These are phyloP conservation scores for Colletotrichum echinochloae DNA, from an alignment of 2,329 filamentous ascomycete species.

Conservation along the genomic window DNA sequence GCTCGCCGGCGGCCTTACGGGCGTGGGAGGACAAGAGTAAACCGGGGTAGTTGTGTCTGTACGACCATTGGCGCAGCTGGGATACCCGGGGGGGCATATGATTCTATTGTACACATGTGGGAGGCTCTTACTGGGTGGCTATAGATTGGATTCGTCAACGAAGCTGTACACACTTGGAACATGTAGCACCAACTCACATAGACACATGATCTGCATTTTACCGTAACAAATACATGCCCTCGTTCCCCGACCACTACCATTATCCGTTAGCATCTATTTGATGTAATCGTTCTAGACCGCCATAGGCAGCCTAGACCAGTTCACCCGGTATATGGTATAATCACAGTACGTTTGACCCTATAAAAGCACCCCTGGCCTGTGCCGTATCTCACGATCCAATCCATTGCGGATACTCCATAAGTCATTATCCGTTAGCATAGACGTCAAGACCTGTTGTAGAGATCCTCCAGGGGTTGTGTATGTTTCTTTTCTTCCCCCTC, in stretches of 20 bases:
- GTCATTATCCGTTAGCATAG: too few relatives aligned
- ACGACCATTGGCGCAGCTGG: not conserved
- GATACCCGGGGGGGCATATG: not conserved
- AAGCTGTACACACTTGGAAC: constrained; percentile 29
- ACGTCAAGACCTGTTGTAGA: too few relatives aligned
- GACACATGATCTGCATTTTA: not conserved
- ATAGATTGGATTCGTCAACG: constrained; percentile 33
- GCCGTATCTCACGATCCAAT: too few relatives aligned
- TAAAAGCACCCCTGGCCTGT: too few relatives aligned
- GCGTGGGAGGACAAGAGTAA: constrained; percentile 56
- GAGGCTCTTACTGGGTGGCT: not conserved
- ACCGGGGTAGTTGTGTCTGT: not conserved
- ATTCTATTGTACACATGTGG: not conserved
- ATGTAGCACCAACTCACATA: constrained; percentile 12
- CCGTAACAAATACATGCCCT: not conserved
- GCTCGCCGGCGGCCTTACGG: constrained; percentile 65
- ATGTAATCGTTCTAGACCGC: too few relatives aligned
- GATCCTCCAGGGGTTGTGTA: too few relatives aligned
- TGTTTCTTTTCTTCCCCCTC: too few relatives aligned
- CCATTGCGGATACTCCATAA: too few relatives aligned
- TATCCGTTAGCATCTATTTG: not conserved
- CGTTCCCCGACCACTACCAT: not conserved
- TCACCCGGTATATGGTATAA: too few relatives aligned
- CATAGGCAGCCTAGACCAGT: too few relatives aligned
- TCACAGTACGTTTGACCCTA: too few relatives aligned